Conservation (phyloP, 2,329 filamentous ascomycete genomes). For the Penicillium sp. region DNA sequence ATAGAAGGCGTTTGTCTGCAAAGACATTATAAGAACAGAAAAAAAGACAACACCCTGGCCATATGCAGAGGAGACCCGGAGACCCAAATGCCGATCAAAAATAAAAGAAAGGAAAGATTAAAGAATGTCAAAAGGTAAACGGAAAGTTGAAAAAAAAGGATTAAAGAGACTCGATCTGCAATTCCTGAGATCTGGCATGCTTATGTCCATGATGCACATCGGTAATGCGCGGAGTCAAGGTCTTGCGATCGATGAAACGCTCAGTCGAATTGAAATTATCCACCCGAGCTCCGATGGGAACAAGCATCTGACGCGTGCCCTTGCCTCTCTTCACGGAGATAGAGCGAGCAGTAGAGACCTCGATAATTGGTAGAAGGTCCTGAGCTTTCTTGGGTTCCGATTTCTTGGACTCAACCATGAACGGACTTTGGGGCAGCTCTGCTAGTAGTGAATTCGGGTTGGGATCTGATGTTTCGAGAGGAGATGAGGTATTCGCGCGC, state of each 20-base stretch:
- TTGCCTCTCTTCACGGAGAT: slow-evolving; percentile 37
- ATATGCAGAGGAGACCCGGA: not conserved
- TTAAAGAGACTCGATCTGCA: slow-evolving; percentile 31
- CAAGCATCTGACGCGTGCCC: slow-evolving; percentile 31
- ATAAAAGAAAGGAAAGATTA: slow-evolving; percentile 1
- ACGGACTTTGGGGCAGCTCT: slow-evolving; percentile 17
- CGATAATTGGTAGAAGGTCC: slow-evolving; percentile 21
- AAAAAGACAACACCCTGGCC: not conserved
- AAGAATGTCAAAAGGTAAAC: not conserved
- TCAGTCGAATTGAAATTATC: slow-evolving; percentile 29
- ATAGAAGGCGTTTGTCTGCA: not conserved
- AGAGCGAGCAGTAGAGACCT: slow-evolving; percentile 41
- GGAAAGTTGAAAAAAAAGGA: not conserved
- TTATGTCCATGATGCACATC: slow-evolving; percentile 30
- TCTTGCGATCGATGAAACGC: slow-evolving; percentile 27
- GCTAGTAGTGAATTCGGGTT: not conserved
- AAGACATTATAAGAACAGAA: not conserved
- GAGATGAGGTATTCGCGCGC: slow-evolving; percentile 6
- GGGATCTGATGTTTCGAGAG: not conserved
- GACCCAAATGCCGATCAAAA: not conserved
- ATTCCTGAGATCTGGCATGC: slow-evolving; percentile 32
- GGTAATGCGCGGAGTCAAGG: slow-evolving; percentile 28
- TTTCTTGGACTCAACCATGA: slow-evolving; percentile 11
- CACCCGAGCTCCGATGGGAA: slow-evolving; percentile 31
- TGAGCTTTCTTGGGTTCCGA: slow-evolving; percentile 9